Evolutionary conservation across 768 basidiomycete genomes (phyloP).

Genomic region (Lyophyllum semitale): DNA sequence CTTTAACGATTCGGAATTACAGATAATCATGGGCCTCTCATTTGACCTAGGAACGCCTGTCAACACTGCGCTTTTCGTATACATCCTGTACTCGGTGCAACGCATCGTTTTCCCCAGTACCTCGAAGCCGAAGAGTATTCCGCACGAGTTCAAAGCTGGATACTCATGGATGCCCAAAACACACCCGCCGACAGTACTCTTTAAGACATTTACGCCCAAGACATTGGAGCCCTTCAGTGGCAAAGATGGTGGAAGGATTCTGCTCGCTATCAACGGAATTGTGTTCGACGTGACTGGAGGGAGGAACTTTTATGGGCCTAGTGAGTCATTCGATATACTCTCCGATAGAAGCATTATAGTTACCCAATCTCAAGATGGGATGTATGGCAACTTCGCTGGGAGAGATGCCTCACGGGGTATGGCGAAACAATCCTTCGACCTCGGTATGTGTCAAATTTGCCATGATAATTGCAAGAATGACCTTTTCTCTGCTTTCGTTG

Average conservation of each 20-base stretch:
- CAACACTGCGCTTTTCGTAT: conserved; percentile 77
- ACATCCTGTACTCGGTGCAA: conserved; percentile 78
- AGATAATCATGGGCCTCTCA: conserved; percentile 34
- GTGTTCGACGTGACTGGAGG: conserved; percentile 95
- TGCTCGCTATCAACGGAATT: conserved; percentile 80
- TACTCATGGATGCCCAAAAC: conserved; percentile 92
- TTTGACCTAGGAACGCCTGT: conserved; percentile 69
- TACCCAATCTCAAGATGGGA: conserved; percentile 63
- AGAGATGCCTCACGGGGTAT: conserved; percentile 94
- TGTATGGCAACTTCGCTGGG: conserved; percentile 98
- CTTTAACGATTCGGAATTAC: background rate
- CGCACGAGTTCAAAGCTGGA: conserved; percentile 73
- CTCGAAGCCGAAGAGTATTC: conserved; percentile 48
- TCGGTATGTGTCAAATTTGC: conserved; percentile 52
- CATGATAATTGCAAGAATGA: background rate
- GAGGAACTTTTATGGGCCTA: conserved; percentile 91
- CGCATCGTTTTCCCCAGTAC: conserved; percentile 73
- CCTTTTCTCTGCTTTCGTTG: background rate
- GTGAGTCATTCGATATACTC: conserved; percentile 48
- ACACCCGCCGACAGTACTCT: conserved; percentile 79
- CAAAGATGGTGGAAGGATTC: conserved; percentile 65
- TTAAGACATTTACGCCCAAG: conserved; percentile 77
- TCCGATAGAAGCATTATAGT: background rate
- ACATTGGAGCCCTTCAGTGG: conserved; percentile 72
- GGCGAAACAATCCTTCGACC: conserved; percentile 96